phyloP scores from a whole-genome alignment of 805 yeast genomes.

The Candida yuanshanica region DNA sequence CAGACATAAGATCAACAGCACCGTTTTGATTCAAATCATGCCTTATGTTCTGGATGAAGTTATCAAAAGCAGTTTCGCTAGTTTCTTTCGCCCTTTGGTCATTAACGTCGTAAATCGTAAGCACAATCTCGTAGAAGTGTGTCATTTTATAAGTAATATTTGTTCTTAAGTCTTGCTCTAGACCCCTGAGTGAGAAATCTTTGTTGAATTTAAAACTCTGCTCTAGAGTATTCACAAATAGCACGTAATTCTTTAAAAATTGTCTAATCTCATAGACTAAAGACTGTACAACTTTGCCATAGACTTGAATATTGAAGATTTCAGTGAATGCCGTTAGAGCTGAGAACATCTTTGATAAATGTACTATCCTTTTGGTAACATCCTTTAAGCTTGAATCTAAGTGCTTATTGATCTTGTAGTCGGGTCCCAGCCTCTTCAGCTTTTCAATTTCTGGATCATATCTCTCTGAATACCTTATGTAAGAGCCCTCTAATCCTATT shows the following conservation, averaged over 20 bases:
- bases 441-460: conserved; percentile 42
- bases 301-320: conserved; percentile 43
- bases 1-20: conserved; percentile 44
- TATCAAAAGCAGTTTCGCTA: conserved; percentile 32
- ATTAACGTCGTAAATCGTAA: conserved; percentile 44
- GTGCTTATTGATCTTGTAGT: conserved; percentile 62
- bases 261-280: conserved; percentile 56
- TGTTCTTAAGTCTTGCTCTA: conserved; percentile 46
- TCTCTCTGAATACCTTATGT: conserved; percentile 60
- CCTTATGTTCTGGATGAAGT: conserved; percentile 37
- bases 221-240: conserved; percentile 41
- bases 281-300: conserved; percentile 72
- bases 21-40: conserved; percentile 36
- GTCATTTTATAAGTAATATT: conserved; percentile 35
- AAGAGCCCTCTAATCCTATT: conserved; percentile 71
- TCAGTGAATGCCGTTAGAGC: conserved; percentile 58
- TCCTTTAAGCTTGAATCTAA: conserved; percentile 72
- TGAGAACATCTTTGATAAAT: conserved; percentile 57
- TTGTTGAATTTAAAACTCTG: conserved; percentile 42
- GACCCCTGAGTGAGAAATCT: conserved; percentile 50
- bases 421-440: conserved; percentile 60
- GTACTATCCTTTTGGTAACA: conserved; percentile 54
- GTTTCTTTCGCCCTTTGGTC: conserved; percentile 30
- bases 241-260: conserved; percentile 32
- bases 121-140: conserved; percentile 54